phyloP scores from a whole-genome alignment of 2,329 filamentous ascomycete genomes.

The Furcasterigmium sp. region DNA sequence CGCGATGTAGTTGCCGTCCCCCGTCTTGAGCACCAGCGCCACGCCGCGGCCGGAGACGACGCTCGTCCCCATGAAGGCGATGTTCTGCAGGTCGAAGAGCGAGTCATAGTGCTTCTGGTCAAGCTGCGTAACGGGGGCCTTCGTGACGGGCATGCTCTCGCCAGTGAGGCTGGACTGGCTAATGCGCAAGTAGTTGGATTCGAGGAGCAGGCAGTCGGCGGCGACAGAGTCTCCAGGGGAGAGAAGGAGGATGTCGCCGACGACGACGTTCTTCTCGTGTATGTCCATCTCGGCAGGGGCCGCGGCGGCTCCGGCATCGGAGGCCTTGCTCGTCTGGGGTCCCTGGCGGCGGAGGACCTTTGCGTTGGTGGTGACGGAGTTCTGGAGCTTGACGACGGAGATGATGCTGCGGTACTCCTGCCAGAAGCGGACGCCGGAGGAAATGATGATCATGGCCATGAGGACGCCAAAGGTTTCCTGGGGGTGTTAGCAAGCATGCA shows the following conservation, averaged over 20 bases:
- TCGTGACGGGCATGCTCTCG: constrained; percentile 19
- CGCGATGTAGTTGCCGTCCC: constrained; percentile 14
- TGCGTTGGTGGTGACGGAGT: constrained; percentile 16
- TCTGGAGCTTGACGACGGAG: constrained; percentile 17
- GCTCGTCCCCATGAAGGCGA: constrained; percentile 21
- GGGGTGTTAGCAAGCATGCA: too few relatives aligned
- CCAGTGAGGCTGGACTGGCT: constrained; percentile 23
- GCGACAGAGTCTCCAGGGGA: constrained; percentile 17
- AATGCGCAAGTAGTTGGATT: constrained; percentile 18
- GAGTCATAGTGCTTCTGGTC: constrained; percentile 13
- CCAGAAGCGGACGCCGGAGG: constrained; percentile 20
- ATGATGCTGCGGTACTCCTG: constrained; percentile 20
- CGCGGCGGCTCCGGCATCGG: constrained; percentile 7
- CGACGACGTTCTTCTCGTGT: constrained; percentile 11
- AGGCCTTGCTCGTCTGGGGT: constrained; percentile 2
- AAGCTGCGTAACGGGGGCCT: constrained; percentile 6
- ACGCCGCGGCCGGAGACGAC: constrained; percentile 19
- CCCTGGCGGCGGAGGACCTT: constrained; percentile 11
- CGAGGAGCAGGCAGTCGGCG: constrained; percentile 20
- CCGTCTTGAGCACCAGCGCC: constrained; percentile 18
- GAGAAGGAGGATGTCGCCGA: constrained; percentile 17
- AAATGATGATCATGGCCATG: constrained; percentile 18
- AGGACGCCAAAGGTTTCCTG: constrained; percentile 14
- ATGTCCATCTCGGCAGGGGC: not conserved
- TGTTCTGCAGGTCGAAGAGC: constrained; percentile 18